Percentiles rank a stretch among this genome's conserved stretches.
phyloP scores from a whole-genome alignment of 2,329 filamentous ascomycete species.

The Mycosphaerella arachidis region DNA sequence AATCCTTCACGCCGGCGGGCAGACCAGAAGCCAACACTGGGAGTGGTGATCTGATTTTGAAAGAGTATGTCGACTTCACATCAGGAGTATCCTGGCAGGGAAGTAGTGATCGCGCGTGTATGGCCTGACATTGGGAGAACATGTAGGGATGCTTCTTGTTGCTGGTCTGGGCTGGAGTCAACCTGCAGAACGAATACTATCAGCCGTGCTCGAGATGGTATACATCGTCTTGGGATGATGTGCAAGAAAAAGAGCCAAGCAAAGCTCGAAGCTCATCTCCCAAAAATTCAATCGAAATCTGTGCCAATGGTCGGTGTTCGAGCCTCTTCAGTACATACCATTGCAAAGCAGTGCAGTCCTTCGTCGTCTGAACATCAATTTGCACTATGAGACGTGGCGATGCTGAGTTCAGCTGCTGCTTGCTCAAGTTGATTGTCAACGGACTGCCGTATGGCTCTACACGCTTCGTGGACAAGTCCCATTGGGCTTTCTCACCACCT shows the following conservation, averaged over 20 bases:
- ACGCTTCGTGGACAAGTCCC: constrained; percentile 63
- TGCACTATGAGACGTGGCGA: constrained; percentile 30
- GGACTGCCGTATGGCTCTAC: constrained; percentile 71
- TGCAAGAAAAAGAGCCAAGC: too few relatives aligned
- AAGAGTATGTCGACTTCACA: constrained; percentile 91
- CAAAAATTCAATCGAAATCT: too few relatives aligned
- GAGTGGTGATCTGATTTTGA: constrained; percentile 78
- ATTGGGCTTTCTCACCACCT: constrained; percentile 60
- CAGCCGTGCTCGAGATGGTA: too few relatives aligned
- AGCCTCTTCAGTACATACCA: constrained; percentile 50
- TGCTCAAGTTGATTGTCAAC: constrained; percentile 55
- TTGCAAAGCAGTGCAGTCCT: constrained; percentile 84
- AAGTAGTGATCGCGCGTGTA: constrained; percentile 88
- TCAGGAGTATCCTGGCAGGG: constrained; percentile 97
- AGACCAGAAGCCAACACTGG: constrained; percentile 91
- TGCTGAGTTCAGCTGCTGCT: constrained; percentile 34
- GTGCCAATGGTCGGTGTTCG: too few relatives aligned
- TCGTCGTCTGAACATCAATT: constrained; percentile 66
- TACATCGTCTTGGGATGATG: too few relatives aligned
- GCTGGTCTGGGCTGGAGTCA: constrained; percentile 86
- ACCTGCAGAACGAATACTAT: constrained; percentile 20
- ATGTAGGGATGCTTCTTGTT: constrained; percentile 97
- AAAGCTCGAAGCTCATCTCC: too few relatives aligned
- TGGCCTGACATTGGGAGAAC: constrained; percentile 97
- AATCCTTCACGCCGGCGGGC: constrained; percentile 50